Conservation (phyloP, 2,329 filamentous ascomycete genomes). For the Aplosporella prunicola region DNA sequence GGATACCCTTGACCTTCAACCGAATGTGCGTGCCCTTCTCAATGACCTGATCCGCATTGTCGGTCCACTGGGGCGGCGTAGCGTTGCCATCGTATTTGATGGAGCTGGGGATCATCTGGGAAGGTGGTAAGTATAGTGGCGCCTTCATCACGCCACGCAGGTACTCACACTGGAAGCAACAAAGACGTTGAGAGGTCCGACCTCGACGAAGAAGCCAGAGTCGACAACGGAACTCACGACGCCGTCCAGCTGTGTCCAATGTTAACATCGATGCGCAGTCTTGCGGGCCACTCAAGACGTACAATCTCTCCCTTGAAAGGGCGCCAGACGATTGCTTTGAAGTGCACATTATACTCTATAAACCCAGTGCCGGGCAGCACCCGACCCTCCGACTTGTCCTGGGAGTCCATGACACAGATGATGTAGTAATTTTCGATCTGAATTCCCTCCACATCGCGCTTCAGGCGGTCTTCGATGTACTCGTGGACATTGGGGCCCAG, state of each 20-base stretch:
- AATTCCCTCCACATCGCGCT: conserved; percentile 88
- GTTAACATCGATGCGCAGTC: conserved; percentile 16
- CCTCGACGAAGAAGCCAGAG: conserved; percentile 82
- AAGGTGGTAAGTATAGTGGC: no score
- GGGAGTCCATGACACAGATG: conserved; percentile 94
- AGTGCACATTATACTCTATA: conserved; percentile 89
- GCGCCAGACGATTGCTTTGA: conserved; percentile 93
- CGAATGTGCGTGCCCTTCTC: conserved; percentile 89
- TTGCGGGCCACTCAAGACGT: conserved; percentile 31
- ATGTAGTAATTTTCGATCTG: conserved; percentile 96
- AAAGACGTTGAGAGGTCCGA: conserved; percentile 68
- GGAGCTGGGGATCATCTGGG: conserved; percentile 76
- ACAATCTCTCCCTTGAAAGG: conserved; percentile 98
- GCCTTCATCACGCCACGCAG: conserved; percentile 15
- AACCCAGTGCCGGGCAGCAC: conserved; percentile 86
- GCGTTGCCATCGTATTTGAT: conserved; percentile 94
- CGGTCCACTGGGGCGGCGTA: conserved; percentile 92
- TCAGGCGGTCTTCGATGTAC: conserved; percentile 77
- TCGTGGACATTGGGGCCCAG: conserved; percentile 91
- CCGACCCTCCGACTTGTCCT: conserved; percentile 86
- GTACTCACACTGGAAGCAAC: conserved; percentile 68
- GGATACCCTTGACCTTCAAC: conserved; percentile 86
- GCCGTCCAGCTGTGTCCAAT: conserved; percentile 67
- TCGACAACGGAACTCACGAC: conserved; percentile 86
- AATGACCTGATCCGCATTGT: conserved; percentile 88